Percentiles rank a stretch among this genome's conserved stretches.
phyloP scores from a whole-genome alignment of 441 rosid species.

The Pelargonium australe region DNA sequence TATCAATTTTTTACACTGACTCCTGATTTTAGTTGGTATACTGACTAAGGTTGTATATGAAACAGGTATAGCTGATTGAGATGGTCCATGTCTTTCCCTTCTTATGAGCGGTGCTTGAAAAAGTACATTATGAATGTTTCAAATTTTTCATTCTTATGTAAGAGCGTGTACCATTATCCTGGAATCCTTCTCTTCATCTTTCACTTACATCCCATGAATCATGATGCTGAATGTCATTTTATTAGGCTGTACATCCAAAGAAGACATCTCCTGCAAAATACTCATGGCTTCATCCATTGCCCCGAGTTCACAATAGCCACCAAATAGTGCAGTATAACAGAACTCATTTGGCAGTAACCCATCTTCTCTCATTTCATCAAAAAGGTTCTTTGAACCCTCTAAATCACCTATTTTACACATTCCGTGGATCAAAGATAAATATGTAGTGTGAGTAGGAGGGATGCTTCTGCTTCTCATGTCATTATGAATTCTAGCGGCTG shows the following conservation, averaged over 20 bases:
- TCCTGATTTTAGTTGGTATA: slow-evolving; percentile 45
- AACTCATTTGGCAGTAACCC: slow-evolving; percentile 43
- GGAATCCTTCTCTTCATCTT: slow-evolving; percentile 38
- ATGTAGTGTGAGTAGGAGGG: slow-evolving; percentile 40
- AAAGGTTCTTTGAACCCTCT: slow-evolving; percentile 37
- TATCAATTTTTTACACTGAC: slow-evolving; percentile 42
- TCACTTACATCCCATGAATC: slow-evolving; percentile 53
- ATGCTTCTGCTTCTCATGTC: slow-evolving; percentile 46
- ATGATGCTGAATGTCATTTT: slow-evolving; percentile 53
- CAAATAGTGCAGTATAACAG: slow-evolving; percentile 52
- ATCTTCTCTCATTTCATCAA: slow-evolving; percentile 42
- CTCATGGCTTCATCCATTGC: slow-evolving; percentile 41
- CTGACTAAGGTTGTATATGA: slow-evolving; percentile 31
- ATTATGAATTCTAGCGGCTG: slow-evolving; percentile 38
- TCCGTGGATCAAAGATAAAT: slow-evolving; percentile 50
- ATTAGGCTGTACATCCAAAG: slow-evolving; percentile 37
- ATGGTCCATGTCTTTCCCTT: slow-evolving; percentile 32
- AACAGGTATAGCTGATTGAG: slow-evolving; percentile 32
- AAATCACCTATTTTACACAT: slow-evolving; percentile 42
- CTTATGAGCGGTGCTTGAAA: slow-evolving; percentile 32
- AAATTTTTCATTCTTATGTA: slow-evolving; percentile 36
- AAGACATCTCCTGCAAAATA: slow-evolving; percentile 44
- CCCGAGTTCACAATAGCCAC: slow-evolving; percentile 52
- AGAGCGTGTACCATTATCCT: slow-evolving; percentile 46
- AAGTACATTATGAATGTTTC: slow-evolving; percentile 32